Evolutionary conservation across 2,329 filamentous ascomycete species (phyloP).

Genomic region (Hymenoscyphus scutula): DNA sequence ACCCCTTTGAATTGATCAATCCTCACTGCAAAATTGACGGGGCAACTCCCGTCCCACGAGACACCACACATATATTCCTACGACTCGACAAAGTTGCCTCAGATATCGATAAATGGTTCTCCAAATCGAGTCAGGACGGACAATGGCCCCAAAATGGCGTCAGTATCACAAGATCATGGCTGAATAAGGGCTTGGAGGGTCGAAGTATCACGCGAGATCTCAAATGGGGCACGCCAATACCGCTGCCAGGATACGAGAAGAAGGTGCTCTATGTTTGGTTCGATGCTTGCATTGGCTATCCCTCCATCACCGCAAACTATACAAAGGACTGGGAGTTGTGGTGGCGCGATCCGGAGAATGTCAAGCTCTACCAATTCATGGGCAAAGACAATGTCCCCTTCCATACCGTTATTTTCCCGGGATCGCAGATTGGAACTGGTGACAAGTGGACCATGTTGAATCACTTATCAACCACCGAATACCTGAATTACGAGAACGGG

Average conservation of each 20-base stretch:
- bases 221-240: conserved; percentile 71
- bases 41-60: conserved; percentile 71
- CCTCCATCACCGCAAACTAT: conserved; percentile 91
- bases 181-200: conserved; percentile 78
- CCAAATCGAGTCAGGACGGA: conserved; percentile 69
- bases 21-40: conserved; percentile 90
- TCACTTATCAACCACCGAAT: conserved; percentile 85
- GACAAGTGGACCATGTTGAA: conserved; percentile 89
- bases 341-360: conserved; percentile 89
- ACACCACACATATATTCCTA: conserved; percentile 92
- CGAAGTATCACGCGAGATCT: conserved; percentile 90
- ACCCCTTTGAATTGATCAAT: conserved; percentile 67
- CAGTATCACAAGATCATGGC: conserved; percentile 76
- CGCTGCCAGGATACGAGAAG: conserved; percentile 60
- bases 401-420: conserved; percentile 90
- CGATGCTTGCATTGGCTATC: conserved; percentile 89
- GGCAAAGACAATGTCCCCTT: conserved; percentile 84
- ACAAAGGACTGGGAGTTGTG: conserved; percentile 88
- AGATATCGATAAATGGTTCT: conserved; percentile 74
- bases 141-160: conserved; percentile 73
- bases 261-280: conserved; percentile 88
- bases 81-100: conserved; percentile 79
- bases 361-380: conserved; percentile 90
- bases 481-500: conserved; percentile 81
- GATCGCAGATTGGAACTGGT: conserved; percentile 76